Conservation (phyloP, 2,329 filamentous ascomycete species). For the Claviceps sp. region DNA sequence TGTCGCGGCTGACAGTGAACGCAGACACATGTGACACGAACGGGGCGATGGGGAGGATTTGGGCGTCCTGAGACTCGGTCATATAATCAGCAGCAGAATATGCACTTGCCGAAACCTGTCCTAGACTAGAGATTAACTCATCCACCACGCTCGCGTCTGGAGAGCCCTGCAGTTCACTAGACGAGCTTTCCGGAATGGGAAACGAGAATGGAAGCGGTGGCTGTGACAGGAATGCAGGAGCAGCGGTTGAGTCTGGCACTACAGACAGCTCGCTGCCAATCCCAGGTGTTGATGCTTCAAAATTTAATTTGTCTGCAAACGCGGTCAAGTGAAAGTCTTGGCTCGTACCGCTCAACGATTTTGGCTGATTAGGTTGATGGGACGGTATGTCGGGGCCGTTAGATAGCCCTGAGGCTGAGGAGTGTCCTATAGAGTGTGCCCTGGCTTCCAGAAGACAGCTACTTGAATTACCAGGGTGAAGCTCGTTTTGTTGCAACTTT, state of each 20-base stretch:
- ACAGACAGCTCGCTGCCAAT: neutral
- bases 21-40: constrained; percentile 8
- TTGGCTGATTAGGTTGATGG: constrained; percentile 12
- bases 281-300: neutral
- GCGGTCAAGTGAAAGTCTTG: neutral
- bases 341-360: neutral
- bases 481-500: neutral
- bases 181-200: constrained; percentile 3
- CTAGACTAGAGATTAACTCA: constrained; percentile 3
- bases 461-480: neutral
- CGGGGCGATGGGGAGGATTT: constrained; percentile 8
- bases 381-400: constrained; percentile 10
- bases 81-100: neutral
- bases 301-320: neutral
- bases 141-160: neutral
- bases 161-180: neutral
- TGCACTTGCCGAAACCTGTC: neutral
- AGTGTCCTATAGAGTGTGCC: neutral
- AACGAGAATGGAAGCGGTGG: constrained; percentile 1
- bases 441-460: neutral
- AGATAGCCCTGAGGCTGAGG: neutral
- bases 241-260: constrained; percentile 1
- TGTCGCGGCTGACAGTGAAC: constrained; percentile 8
- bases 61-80: constrained; percentile 16
- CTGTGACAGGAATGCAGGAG: constrained; percentile 9